Conservation (phyloP, 2,329 filamentous ascomycete genomes). For the Amauroascus niger region DNA sequence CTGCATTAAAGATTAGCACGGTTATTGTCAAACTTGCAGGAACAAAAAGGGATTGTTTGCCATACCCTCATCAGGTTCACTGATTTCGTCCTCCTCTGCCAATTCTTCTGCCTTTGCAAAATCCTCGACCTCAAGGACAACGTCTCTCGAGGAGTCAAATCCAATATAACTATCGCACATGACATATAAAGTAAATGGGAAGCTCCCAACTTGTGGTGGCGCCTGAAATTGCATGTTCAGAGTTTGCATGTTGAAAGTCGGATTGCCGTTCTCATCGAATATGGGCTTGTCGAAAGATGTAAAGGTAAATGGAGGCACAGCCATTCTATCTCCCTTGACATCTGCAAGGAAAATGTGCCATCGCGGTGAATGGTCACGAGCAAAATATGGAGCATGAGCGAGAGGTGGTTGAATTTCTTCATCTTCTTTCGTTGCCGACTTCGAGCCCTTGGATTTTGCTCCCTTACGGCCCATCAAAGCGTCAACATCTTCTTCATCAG, state of each 20-base stretch:
- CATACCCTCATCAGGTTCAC: conserved; percentile 94
- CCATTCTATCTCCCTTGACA: conserved; percentile 88
- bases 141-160: conserved; percentile 84
- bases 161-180: conserved; percentile 93
- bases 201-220: conserved; percentile 81
- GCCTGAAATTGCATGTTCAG: conserved; percentile 96
- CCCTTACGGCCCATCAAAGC: conserved; percentile 69
- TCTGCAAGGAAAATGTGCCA: conserved; percentile 96
- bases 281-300: conserved; percentile 83
- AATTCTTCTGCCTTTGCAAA: conserved; percentile 73
- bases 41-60: conserved; percentile 16
- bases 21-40: neutral
- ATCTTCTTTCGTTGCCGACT: conserved; percentile 39
- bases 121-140: conserved; percentile 81
- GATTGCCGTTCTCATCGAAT: conserved; percentile 66
- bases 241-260: conserved; percentile 91
- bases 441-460: conserved; percentile 53
- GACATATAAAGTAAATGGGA: conserved; percentile 88
- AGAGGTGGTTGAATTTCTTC: conserved; percentile 65
- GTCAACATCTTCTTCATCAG: conserved; percentile 83
- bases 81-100: conserved; percentile 85
- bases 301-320: conserved; percentile 94
- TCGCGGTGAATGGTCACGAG: conserved; percentile 76
- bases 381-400: conserved; percentile 82
- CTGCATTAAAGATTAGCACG: conserved; percentile 37